Evolutionary conservation across 305 asterid species (phyloP).

Genomic region (Solanum hybrid): DNA sequence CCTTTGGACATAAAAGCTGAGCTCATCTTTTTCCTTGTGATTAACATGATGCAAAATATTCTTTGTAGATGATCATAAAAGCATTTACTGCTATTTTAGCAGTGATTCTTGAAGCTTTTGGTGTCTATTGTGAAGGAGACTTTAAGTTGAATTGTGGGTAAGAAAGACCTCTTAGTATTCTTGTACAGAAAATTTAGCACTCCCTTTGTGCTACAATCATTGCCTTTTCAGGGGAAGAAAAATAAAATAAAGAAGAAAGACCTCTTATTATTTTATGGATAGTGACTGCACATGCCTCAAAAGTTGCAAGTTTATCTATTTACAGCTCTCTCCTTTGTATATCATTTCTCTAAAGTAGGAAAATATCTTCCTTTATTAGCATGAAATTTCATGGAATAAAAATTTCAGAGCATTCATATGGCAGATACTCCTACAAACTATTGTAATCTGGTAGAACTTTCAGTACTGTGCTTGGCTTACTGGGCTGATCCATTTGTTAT

Average conservation of each 20-base stretch:
- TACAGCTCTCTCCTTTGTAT: not conserved
- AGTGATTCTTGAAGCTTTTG: conserved; percentile 90
- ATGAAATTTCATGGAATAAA: not conserved
- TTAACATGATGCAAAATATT: conserved; percentile 10
- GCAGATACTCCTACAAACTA: not conserved
- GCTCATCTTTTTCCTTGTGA: conserved; percentile 3
- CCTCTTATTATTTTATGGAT: not conserved
- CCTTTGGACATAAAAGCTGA: conserved; percentile 1
- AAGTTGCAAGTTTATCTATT: not conserved
- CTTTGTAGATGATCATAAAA: conserved; percentile 90
- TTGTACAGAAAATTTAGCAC: not conserved
- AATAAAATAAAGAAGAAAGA: conserved; percentile 15
- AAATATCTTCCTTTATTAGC: not conserved
- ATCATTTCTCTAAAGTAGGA: not conserved
- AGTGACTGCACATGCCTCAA: not conserved
- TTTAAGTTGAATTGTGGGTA: conserved; percentile 97
- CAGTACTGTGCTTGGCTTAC: not conserved
- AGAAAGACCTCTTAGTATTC: conserved; percentile 16
- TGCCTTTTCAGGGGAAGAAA: conserved; percentile 15
- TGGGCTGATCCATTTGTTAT: not conserved
- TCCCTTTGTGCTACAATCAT: not conserved
- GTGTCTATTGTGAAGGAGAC: conserved; percentile 93
- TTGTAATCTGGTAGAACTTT: not conserved
- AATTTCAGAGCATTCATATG: not conserved
- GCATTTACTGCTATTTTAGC: conserved; percentile 76